phyloP scores from a whole-genome alignment of 352 stramenopile species.

The Phytophthora aleatoria region DNA sequence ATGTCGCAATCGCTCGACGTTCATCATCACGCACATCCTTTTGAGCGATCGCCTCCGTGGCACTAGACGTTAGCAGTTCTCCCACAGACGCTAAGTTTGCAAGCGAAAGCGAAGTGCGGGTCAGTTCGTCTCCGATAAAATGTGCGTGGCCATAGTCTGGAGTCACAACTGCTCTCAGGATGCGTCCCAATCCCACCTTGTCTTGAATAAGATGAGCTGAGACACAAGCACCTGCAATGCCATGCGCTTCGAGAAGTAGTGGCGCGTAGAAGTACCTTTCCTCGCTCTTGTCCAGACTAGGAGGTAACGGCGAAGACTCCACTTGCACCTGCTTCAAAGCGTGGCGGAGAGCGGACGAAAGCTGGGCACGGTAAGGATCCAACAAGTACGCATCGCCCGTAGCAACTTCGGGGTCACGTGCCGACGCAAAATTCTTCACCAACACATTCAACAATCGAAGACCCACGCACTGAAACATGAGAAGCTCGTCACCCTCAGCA shows the following conservation, averaged over 20 bases:
- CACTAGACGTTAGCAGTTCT: constrained; percentile 55
- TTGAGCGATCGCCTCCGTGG: constrained; percentile 35
- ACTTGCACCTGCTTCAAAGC: constrained; percentile 67
- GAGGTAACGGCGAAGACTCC: constrained; percentile 14
- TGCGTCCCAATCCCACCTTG: constrained; percentile 69
- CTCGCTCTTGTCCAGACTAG: constrained; percentile 14
- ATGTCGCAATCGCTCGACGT: constrained; percentile 21
- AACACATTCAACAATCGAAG: constrained; percentile 73
- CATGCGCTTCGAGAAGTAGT: constrained; percentile 72
- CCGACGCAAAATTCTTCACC: constrained; percentile 57
- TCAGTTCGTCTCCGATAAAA: constrained; percentile 66
- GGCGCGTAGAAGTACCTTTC: constrained; percentile 59
- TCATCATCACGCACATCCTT: constrained; percentile 32
- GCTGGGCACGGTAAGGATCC: constrained; percentile 84
- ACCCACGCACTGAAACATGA: constrained; percentile 79
- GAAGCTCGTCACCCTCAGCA: constrained; percentile 68
- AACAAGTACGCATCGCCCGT: constrained; percentile 62
- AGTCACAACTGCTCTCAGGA: constrained; percentile 62
- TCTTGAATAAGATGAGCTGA: constrained; percentile 66
- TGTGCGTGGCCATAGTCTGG: constrained; percentile 69
- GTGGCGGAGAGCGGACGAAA: constrained; percentile 80
- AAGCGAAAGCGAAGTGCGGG: constrained; percentile 54
- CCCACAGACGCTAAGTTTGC: constrained; percentile 70
- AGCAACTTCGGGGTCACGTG: constrained; percentile 72
- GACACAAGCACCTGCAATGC: constrained; percentile 58